phyloP scores from a whole-genome alignment of 306 rosid genomes.

The Lupinus albus region DNA sequence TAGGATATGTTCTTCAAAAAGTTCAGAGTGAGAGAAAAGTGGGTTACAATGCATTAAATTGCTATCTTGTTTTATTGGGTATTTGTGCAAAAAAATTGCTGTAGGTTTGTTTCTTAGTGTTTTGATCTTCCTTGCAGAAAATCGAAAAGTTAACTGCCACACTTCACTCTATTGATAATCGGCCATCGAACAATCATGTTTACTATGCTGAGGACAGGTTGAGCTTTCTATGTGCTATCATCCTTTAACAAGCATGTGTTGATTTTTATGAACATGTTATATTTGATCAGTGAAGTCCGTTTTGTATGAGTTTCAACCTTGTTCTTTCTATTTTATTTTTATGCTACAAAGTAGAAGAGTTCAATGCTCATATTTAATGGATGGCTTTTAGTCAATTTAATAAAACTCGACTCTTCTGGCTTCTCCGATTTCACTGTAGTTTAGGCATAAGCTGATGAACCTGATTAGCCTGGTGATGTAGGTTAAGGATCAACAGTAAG shows the following conservation, averaged over 20 bases:
- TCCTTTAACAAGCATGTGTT: constrained; percentile 12
- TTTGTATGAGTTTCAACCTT: background rate
- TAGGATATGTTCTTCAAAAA: constrained; percentile 77
- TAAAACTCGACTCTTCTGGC: too few species aligned
- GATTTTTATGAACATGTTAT: background rate
- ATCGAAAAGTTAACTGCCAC: constrained; percentile 68
- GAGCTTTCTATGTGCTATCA: constrained; percentile 26
- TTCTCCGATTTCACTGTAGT: too few species aligned
- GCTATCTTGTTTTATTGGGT: constrained; percentile 13
- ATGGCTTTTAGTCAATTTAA: too few species aligned
- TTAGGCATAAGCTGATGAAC: too few species aligned
- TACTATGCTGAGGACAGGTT: constrained; percentile 81
- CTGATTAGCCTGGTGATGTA: too few species aligned
- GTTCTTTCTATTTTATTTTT: background rate
- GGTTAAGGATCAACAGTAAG: too few species aligned
- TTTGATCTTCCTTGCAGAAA: constrained; percentile 56
- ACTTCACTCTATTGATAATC: constrained; percentile 63
- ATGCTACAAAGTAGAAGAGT: background rate
- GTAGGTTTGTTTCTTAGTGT: constrained; percentile 8
- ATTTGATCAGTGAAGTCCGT: background rate
- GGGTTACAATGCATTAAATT: background rate
- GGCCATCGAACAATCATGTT: constrained; percentile 51
- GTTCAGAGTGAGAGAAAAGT: constrained; percentile 83
- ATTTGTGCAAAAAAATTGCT: background rate
- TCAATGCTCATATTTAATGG: background rate